These are phyloP conservation scores for Amauroascus niger DNA, from an alignment of 2,329 filamentous ascomycete genomes.

Conservation along the genomic window DNA sequence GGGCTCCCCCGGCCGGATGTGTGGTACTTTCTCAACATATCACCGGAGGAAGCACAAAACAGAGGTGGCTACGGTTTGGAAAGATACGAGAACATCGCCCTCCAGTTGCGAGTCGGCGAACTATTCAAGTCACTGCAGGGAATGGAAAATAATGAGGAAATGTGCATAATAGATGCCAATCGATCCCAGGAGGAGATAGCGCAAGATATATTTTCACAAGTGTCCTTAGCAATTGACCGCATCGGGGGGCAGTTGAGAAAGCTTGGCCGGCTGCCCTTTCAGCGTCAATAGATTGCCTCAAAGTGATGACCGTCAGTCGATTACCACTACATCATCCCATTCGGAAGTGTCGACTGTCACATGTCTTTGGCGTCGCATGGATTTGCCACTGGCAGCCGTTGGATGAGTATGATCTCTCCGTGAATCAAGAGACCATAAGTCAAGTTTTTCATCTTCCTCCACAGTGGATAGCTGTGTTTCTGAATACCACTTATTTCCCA, in stretches of 20 bases:
- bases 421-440: not conserved
- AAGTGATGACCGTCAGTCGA: not conserved
- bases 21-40: constrained; percentile 77
- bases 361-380: not conserved
- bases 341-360: not conserved
- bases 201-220: constrained; percentile 28
- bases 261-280: constrained; percentile 25
- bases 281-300: not conserved
- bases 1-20: constrained; percentile 81
- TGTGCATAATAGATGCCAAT: constrained; percentile 48
- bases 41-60: constrained; percentile 58
- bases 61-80: constrained; percentile 84
- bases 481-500: not conserved
- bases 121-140: constrained; percentile 54
- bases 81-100: constrained; percentile 73
- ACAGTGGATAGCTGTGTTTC: not conserved
- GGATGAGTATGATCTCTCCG: not conserved
- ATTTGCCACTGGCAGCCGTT: not conserved
- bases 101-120: constrained; percentile 69
- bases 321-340: not conserved
- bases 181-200: constrained; percentile 44
- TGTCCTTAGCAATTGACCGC: constrained; percentile 25
- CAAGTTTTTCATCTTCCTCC: not conserved
- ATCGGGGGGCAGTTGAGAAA: constrained; percentile 29
- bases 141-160: constrained; percentile 42